Percentiles rank a stretch among this genome's conserved stretches.
phyloP scores from a whole-genome alignment of 129 eudicot genomes.

The Pulicaria dysenterica region DNA sequence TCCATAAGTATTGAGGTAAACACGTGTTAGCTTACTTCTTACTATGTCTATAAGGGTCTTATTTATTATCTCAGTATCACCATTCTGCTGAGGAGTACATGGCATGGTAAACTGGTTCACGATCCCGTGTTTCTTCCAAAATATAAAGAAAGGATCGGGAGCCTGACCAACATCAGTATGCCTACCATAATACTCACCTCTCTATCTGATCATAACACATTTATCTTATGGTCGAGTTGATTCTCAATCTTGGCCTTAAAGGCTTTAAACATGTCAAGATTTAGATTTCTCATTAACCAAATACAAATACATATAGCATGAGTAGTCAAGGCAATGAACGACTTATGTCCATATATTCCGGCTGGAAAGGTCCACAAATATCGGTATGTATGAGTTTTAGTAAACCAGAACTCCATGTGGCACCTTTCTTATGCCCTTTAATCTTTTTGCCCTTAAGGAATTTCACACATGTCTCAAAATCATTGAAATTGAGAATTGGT shows the following conservation, averaged over 20 bases:
- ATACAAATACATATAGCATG: no score
- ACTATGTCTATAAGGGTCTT: slow-evolving; percentile 9
- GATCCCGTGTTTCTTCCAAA: background rate
- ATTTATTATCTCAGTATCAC: slow-evolving; percentile 17
- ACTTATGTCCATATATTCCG: no score
- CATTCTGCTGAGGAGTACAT: slow-evolving; percentile 12
- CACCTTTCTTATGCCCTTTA: background rate
- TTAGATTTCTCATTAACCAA: no score
- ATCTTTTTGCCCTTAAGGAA: background rate
- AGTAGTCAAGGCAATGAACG: no score
- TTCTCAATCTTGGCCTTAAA: background rate
- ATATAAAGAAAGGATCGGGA: background rate
- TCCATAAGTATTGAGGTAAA: background rate
- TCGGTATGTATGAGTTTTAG: background rate
- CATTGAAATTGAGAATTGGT: background rate
- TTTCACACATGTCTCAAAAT: background rate
- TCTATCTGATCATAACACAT: background rate
- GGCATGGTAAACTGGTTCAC: background rate
- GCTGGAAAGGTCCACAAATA: background rate
- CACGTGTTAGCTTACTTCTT: background rate
- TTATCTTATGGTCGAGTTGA: background rate
- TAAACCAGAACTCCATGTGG: background rate
- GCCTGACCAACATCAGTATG: background rate
- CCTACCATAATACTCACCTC: background rate
- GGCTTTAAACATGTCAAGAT: no score